Percentiles rank a stretch among this genome's conserved stretches.
Conservation (phyloP, 441 rosid species). For the Lepidium campestre region DNA sequence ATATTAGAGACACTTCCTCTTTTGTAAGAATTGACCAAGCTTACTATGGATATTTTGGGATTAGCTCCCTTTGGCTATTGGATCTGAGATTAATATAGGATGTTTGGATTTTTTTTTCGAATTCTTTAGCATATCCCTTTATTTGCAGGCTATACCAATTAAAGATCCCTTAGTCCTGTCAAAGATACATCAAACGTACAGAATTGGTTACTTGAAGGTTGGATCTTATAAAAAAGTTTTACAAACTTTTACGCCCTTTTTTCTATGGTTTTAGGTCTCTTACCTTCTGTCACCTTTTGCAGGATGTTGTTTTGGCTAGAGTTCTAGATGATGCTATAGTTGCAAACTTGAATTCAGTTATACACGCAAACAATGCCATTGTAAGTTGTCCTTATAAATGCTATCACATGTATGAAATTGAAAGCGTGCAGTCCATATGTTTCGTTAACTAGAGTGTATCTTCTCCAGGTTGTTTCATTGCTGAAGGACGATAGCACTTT, state of each 20-base stretch:
- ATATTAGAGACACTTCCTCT: not conserved
- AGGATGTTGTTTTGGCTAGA: conserved; percentile 99
- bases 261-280: conserved; percentile 24
- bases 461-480: conserved; percentile 77
- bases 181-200: conserved; percentile 95
- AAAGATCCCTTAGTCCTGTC: conserved; percentile 78
- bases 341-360: conserved; percentile 85
- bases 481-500: conserved; percentile 91
- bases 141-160: conserved; percentile 85
- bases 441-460: conserved; percentile 15
- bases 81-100: not conserved
- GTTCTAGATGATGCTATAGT: conserved; percentile 83
- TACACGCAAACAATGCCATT: conserved; percentile 87
- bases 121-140: conserved; percentile 9
- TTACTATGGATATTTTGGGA: not conserved
- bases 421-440: conserved; percentile 1
- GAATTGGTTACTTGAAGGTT: conserved; percentile 98
- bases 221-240: conserved; percentile 20
- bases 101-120: not conserved
- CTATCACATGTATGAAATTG: conserved; percentile 1
- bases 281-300: conserved; percentile 30
- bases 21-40: not conserved
- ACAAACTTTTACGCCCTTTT: not conserved
- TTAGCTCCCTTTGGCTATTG: not conserved
- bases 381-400: conserved; percentile 48